Base-by-base conservation (phyloP, 2,329 filamentous ascomycete genomes). In the Phialophora macrospora region DNA sequence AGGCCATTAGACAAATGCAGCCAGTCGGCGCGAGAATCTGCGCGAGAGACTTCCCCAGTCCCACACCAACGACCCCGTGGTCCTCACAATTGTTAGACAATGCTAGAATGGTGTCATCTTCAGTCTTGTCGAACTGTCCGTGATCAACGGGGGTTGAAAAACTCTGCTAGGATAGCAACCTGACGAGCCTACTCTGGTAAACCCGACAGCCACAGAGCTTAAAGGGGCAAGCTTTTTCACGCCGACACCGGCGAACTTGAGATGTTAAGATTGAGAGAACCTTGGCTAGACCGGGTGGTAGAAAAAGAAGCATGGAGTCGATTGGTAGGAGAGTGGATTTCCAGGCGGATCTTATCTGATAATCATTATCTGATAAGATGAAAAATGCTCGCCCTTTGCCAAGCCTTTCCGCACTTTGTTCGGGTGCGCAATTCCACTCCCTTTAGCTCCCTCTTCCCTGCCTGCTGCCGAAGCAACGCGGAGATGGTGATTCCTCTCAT, bases 311-410 rank as follows among this genome's bases (percentile, higher is more conserved):
- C 6, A 24, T 9, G 22, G 22, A 11, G 20, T 38, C 17, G 9
- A 20, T 28, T 26, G 24, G 24, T 60, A 20, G 34, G 30, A 28
- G 44, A 6, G 54, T 11, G 28, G 24, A 38, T 24, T 44, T 54
- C 24, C 34, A 4, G 7, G 22, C 6, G n/a, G 28, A 55, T 63
- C 61, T 63, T 63, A 63, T 63, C 61, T 38, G 61, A 63, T 58
- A 58, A 63, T 63, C 2, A 63, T 63, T 63, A 63, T 63, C 54
- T 26, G 61, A 63, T 63, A 63, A 57, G 61, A 63, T 63, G 41
- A 58, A 44, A 58, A 61, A 54, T 46, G 3, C 2, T 51, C 26
- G 20, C 48, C 12, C 20, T 4, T 8, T 26, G 48, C 48, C 20
- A 52, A 52, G 26, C 48, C 26, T 52, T 52, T 52, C 22, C 22